Percentiles rank a stretch among this genome's conserved stretches.
Conservation (phyloP, 2,329 filamentous ascomycete species). For the Penicillium sp. region DNA sequence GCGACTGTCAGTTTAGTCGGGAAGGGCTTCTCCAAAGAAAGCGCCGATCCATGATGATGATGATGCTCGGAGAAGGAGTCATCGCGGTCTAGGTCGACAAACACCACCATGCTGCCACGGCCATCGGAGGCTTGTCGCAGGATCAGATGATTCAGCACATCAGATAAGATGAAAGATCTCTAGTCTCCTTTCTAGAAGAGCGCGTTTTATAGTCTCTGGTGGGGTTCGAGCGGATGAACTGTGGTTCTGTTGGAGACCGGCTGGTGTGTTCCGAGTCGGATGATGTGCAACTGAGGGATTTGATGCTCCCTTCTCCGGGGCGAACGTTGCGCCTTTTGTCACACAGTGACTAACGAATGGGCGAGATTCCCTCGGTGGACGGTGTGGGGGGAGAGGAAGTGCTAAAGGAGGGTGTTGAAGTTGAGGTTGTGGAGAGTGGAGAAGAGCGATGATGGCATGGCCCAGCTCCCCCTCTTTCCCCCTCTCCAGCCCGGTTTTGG, state of each 20-base stretch:
- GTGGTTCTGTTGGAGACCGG: slow-evolving; percentile 14
- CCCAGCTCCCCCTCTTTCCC: neutral
- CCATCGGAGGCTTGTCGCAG: slow-evolving; percentile 18
- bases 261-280: slow-evolving; percentile 25
- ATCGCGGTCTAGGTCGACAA: slow-evolving; percentile 49
- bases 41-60: slow-evolving; percentile 13
- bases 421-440: neutral
- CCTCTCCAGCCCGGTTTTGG: neutral
- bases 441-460: neutral
- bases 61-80: slow-evolving; percentile 29
- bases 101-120: slow-evolving; percentile 49
- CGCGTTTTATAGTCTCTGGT: slow-evolving; percentile 12
- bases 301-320: slow-evolving; percentile 27
- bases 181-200: neutral
- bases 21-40: slow-evolving; percentile 21
- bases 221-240: slow-evolving; percentile 1
- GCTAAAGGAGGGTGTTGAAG: neutral
- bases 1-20: slow-evolving; percentile 23
- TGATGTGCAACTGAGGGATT: slow-evolving; percentile 29
- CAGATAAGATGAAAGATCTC: slow-evolving; percentile 22
- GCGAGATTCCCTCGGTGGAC: neutral
- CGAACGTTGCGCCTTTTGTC: neutral
- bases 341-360: neutral
- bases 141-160: slow-evolving; percentile 23
- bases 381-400: neutral